Evolutionary conservation across 1,284 basidiomycete species (phyloP).

Genomic region (Exobasidium rhododendri): DNA sequence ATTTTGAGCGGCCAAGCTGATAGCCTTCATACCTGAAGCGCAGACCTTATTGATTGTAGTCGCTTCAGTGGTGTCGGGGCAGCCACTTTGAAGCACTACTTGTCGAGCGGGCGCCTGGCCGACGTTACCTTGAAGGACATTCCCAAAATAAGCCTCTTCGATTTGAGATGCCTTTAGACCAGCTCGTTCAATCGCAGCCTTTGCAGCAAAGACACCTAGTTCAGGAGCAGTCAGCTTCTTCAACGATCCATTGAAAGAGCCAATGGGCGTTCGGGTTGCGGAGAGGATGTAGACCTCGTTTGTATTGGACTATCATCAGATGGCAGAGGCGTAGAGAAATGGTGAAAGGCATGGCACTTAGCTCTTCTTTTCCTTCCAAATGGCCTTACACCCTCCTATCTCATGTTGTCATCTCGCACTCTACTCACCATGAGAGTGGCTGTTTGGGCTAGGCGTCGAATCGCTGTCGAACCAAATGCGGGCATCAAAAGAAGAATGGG

Average conservation of each 20-base stretch:
- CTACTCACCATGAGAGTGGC: slow-evolving; percentile 42
- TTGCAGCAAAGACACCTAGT: slow-evolving; percentile 82
- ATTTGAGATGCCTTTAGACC: slow-evolving; percentile 75
- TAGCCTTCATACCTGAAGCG: slow-evolving; percentile 58
- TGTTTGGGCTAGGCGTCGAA: slow-evolving; percentile 37
- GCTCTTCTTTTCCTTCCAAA: neutral
- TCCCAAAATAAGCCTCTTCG: slow-evolving; percentile 95
- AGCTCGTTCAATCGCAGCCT: slow-evolving; percentile 76
- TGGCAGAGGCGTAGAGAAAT: neutral
- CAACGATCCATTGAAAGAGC: slow-evolving; percentile 83
- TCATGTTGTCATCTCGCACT: neutral
- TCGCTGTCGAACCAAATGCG: slow-evolving; percentile 38
- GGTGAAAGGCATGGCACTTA: neutral
- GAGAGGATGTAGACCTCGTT: slow-evolving; percentile 85
- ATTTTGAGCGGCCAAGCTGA: slow-evolving; percentile 57
- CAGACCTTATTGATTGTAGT: slow-evolving; percentile 86
- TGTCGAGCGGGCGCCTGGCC: slow-evolving; percentile 58
- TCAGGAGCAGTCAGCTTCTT: slow-evolving; percentile 85
- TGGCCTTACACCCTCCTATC: too few species aligned
- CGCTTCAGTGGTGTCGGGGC: slow-evolving; percentile 81
- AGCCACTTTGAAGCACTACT: slow-evolving; percentile 76
- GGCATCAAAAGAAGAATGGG: slow-evolving; percentile 20
- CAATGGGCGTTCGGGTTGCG: slow-evolving; percentile 89
- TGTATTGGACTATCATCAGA: slow-evolving; percentile 11
- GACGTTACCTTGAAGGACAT: slow-evolving; percentile 60